Evolutionary conservation across 306 rosid species (phyloP), one percentile per base, ranked within the genome.

Genomic region (Vachellia pachyceras): DNA sequence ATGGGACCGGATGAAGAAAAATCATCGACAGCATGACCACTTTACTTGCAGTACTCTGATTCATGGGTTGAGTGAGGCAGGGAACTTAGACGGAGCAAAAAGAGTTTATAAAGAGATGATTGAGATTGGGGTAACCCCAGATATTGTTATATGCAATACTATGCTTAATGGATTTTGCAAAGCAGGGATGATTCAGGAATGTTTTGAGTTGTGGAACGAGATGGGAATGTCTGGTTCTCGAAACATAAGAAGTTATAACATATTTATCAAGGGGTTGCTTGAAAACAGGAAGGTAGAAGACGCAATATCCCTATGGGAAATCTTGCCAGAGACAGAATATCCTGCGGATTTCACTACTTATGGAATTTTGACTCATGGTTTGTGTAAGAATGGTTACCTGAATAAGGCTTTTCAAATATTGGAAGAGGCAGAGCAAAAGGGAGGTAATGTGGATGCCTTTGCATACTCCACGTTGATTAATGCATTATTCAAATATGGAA

Each of bases 1-100:
- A 37, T 95, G 96, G 97, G 80, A 89, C 47, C 85, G 97, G 89
- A 89, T 95, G 99, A 93, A 89, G 90, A 83, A 25, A 82, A 95
- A 80, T 52, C 82, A 85, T 58, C 87, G 94, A 77, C 82, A 49
- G 50, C 76, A 63, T 52, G 97, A 93, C 78, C 58, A 86, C 87
- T 76, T 90, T 90, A 80, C 94, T 37, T 93, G 79, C 83, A 86
- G 97, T 80, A 84, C 97, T 15, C 80, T 95, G 90, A 90, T 95
- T 57, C 94, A 92, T 49, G 94, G 97, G 45, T 84, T 95, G 91
- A 86, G 92, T 63, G 80, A 87, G 84, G 89, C 75, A 0, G 89
- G 94, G 82, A 86, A 90, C 80, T 85, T 89, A 66, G 91, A 76
- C 77, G 89, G 85, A 8, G 94, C 96, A 3, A 89, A 86, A 79